Percentiles rank a stretch among this genome's conserved stretches.
These are phyloP conservation scores for Lithohypha guttulata DNA, from an alignment of 2,329 filamentous ascomycete genomes.

Conservation along the genomic window DNA sequence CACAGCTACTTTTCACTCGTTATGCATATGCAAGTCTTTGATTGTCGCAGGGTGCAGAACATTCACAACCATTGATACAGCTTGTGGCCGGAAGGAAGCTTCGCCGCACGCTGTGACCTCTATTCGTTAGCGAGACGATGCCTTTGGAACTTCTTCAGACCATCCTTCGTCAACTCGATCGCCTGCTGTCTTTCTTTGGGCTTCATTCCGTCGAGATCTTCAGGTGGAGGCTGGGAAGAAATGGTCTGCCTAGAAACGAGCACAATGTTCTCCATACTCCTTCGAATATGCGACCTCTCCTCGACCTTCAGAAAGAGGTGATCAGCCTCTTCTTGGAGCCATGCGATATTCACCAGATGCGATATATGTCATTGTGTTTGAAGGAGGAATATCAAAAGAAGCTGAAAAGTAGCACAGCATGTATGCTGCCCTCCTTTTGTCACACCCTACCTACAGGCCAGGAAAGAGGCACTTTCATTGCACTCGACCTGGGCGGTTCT, in stretches of 20 bases:
- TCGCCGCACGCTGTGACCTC: too few relatives aligned
- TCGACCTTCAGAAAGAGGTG: conserved; percentile 25
- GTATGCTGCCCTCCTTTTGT: conserved; percentile 57
- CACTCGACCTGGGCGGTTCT: conserved; percentile 56
- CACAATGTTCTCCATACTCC: conserved; percentile 14
- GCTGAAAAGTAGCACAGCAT: conserved; percentile 46
- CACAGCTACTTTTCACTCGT: too few relatives aligned
- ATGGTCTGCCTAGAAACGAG: not conserved
- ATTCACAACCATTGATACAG: too few relatives aligned
- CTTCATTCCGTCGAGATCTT: conserved; percentile 3
- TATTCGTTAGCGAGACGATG: conserved; percentile 1
- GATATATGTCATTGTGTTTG: conserved; percentile 35
- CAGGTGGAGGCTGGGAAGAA: not conserved
- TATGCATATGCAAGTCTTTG: too few relatives aligned
- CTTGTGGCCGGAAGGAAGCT: conserved; percentile 1
- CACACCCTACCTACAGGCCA: conserved; percentile 49
- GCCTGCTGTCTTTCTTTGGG: conserved; percentile 32
- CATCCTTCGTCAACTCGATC: conserved; percentile 26
- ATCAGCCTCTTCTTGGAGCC: conserved; percentile 26
- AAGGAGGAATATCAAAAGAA: conserved; percentile 44
- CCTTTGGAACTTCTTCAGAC: conserved; percentile 12
- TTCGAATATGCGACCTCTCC: conserved; percentile 24
- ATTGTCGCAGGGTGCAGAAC: too few relatives aligned
- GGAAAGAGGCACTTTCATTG: conserved; percentile 50
- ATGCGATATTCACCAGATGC: conserved; percentile 27